Conservation (phyloP, 306 rosid species). For the Quercus alba region DNA sequence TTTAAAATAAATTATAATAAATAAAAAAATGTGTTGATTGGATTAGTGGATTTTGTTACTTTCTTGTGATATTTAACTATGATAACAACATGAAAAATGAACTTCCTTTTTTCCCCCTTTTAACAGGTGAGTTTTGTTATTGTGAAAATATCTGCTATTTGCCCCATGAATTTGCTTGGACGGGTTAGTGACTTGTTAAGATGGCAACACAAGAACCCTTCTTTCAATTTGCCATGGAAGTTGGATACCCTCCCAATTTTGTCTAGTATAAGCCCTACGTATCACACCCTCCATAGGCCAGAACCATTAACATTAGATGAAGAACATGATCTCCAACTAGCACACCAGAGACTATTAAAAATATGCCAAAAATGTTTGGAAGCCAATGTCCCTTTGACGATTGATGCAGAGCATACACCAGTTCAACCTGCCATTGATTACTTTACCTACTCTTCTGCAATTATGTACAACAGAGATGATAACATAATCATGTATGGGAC, state of each 20-base stretch:
- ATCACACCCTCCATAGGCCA: conserved; percentile 64
- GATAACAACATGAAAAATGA: neutral
- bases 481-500: conserved; percentile 64
- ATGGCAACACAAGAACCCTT: conserved; percentile 77
- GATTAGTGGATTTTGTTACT: neutral
- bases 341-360: conserved; percentile 45
- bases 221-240: conserved; percentile 75
- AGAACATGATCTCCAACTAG: conserved; percentile 61
- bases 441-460: conserved; percentile 69
- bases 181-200: conserved; percentile 74
- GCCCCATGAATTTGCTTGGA: conserved; percentile 66
- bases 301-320: conserved; percentile 56
- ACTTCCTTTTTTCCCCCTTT: neutral
- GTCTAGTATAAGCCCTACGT: conserved; percentile 56
- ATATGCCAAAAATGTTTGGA: conserved; percentile 54
- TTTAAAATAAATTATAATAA: too few species aligned
- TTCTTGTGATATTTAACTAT: neutral
- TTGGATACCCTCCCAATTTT: conserved; percentile 62
- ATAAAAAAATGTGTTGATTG: neutral
- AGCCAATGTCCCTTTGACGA: conserved; percentile 50
- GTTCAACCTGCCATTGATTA: conserved; percentile 94
- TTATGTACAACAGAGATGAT: conserved; percentile 48
- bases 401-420: conserved; percentile 80
- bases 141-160: conserved; percentile 79
- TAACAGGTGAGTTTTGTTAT: conserved; percentile 63